Conservation (phyloP, 2,329 filamentous ascomycete species). For the Furcasterigmium sp. region DNA sequence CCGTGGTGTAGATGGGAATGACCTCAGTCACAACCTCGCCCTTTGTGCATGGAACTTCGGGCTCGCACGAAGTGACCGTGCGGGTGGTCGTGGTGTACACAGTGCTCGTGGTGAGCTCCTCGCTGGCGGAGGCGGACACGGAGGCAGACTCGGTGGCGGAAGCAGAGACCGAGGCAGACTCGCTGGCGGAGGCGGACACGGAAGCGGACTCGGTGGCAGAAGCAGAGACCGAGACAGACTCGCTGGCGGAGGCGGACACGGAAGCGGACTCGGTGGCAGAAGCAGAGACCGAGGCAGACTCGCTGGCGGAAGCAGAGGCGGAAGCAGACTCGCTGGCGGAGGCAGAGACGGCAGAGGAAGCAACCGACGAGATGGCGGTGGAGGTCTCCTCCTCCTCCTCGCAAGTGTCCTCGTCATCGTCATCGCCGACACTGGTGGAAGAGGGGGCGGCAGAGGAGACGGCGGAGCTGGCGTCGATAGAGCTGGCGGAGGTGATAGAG, state of each 20-base stretch:
- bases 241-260: background rate
- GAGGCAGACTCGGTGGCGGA: too few relatives aligned
- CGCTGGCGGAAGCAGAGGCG: constrained; percentile 6
- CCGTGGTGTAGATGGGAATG: constrained; percentile 29
- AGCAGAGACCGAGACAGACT: background rate
- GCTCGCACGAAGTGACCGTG: constrained; percentile 51
- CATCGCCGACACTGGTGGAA: constrained; percentile 1
- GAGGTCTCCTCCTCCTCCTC: constrained; percentile 9
- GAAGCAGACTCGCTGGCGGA: background rate
- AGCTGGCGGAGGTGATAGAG: too few relatives aligned
- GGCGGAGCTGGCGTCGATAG: background rate
- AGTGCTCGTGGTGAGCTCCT: constrained; percentile 26
- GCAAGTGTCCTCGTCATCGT: constrained; percentile 4
- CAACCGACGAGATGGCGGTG: background rate
- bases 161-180: constrained; percentile 2
- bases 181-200: constrained; percentile 3
- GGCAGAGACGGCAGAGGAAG: too few relatives aligned
- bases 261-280: background rate
- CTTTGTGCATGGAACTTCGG: constrained; percentile 33
- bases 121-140: background rate
- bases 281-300: constrained; percentile 4
- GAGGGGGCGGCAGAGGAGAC: constrained; percentile 5
- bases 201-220: background rate
- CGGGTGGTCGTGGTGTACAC: constrained; percentile 36
- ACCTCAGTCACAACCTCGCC: constrained; percentile 28